phyloP scores from a whole-genome alignment of 2,329 filamentous ascomycete species.

The Curvularia verruculosa region DNA sequence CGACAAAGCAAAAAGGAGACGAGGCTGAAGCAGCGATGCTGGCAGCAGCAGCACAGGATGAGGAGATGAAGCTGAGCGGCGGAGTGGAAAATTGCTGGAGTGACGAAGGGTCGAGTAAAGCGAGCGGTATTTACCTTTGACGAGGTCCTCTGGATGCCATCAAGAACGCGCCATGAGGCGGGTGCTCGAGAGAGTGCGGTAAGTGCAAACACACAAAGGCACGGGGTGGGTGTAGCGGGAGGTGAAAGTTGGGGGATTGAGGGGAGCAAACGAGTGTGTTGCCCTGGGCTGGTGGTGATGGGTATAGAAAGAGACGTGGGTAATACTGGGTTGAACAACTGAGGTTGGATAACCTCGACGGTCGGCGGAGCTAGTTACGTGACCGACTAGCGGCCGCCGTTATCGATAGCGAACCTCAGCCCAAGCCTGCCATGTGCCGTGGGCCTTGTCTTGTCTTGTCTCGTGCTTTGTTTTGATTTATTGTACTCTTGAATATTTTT shows the following conservation, averaged over 20 bases:
- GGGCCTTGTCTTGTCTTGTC: background rate
- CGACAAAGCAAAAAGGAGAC: constrained; percentile 29
- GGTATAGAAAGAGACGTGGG: constrained; percentile 19
- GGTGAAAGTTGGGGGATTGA: constrained; percentile 9
- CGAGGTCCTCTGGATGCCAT: constrained; percentile 37
- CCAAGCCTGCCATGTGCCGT: background rate
- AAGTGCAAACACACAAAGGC: constrained; percentile 28
- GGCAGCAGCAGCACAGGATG: no score
- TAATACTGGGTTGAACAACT: constrained; percentile 15
- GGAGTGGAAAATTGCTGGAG: constrained; percentile 13
- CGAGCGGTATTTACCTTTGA: constrained; percentile 30
- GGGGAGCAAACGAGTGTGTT: constrained; percentile 17
- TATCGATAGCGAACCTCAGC: constrained; percentile 10
- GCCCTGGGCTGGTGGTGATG: constrained; percentile 13
- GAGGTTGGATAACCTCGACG: constrained; percentile 11
- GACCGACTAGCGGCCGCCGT: constrained; percentile 13
- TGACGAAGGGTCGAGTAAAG: constrained; percentile 26
- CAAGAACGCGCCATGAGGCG: constrained; percentile 48
- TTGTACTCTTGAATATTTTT: no score
- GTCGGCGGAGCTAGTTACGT: constrained; percentile 16
- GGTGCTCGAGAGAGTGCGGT: constrained; percentile 46
- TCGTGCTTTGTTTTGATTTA: no score
- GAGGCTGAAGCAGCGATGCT: constrained; percentile 18
- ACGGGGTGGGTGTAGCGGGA: constrained; percentile 5
- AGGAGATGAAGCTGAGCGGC: constrained; percentile 8